phyloP scores from a whole-genome alignment of 2,329 filamentous ascomycete genomes.

The Phaeomoniella chlamydospora region DNA sequence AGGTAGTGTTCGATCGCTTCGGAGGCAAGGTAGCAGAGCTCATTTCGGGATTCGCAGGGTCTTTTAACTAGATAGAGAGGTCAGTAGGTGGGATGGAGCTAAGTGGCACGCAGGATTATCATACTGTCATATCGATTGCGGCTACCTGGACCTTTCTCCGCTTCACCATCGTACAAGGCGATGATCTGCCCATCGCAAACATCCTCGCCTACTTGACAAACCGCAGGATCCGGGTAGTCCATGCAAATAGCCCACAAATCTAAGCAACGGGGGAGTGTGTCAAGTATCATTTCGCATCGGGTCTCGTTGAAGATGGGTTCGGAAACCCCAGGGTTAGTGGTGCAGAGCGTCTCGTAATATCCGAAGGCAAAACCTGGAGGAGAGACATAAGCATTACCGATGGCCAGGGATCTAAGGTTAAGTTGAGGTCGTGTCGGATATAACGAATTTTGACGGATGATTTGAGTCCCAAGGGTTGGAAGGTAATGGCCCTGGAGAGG shows the following conservation, averaged over 20 bases:
- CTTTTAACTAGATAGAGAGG: not conserved
- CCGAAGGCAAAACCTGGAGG: constrained; percentile 24
- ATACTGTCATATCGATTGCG: constrained; percentile 29
- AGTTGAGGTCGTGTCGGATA: constrained; percentile 26
- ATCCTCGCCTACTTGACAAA: constrained; percentile 21
- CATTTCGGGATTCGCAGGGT: not conserved
- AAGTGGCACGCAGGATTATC: too few relatives aligned
- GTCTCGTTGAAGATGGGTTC: constrained; percentile 29
- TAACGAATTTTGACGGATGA: constrained; percentile 27
- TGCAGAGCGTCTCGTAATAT: constrained; percentile 33
- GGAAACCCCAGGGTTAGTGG: constrained; percentile 27
- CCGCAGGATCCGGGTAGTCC: constrained; percentile 22
- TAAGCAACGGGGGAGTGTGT: constrained; percentile 29
- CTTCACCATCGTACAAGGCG: constrained; percentile 24
- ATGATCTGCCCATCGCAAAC: constrained; percentile 16
- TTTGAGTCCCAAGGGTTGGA: constrained; percentile 27
- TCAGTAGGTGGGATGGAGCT: too few relatives aligned
- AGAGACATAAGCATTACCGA: constrained; percentile 33
- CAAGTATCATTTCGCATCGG: constrained; percentile 30
- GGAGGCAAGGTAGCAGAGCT: not conserved
- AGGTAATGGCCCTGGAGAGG: constrained; percentile 29
- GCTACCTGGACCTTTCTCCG: constrained; percentile 19
- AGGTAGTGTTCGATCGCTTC: not conserved
- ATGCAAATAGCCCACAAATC: constrained; percentile 25
- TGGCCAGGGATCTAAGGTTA: constrained; percentile 27